Evolutionary conservation across 208 protist species (phyloP).

Genomic region (Angomonas deanei): DNA sequence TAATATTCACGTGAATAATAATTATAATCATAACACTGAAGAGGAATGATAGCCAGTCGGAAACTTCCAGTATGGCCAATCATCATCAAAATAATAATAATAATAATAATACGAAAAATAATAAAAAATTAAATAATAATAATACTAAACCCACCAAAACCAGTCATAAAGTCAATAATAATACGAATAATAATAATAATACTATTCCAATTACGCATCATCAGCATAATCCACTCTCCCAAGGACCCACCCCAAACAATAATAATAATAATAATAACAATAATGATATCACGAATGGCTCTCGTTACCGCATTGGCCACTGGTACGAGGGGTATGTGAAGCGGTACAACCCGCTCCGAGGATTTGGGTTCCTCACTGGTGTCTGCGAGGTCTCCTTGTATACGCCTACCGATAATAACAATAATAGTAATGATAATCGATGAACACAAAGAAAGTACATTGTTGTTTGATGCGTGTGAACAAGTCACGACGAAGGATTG

Average conservation of each 20-base stretch:
- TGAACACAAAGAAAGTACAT: neutral
- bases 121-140: neutral
- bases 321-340: conserved; percentile 63
- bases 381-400: conserved; percentile 13
- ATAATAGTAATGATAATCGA: conserved; percentile 7
- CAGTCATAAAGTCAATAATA: neutral
- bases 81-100: conserved; percentile 1
- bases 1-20: too few species aligned
- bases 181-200: neutral
- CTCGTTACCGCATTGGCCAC: conserved; percentile 36
- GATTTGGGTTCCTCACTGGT: conserved; percentile 66
- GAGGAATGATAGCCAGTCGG: too few species aligned
- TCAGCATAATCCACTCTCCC: too few species aligned
- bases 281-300: conserved; percentile 25
- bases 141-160: neutral
- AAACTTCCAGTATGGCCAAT: too few species aligned
- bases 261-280: conserved; percentile 8
- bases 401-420: conserved; percentile 1
- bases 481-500: neutral
- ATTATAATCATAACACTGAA: too few species aligned
- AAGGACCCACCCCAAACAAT: too few species aligned
- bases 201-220: neutral
- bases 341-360: conserved; percentile 60
- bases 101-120: neutral
- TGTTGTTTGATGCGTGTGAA: neutral